Evolutionary conservation across 352 stramenopile species (phyloP), one percentile per base, ranked within the genome.

Genomic region (Phytophthora tentaculata): DNA sequence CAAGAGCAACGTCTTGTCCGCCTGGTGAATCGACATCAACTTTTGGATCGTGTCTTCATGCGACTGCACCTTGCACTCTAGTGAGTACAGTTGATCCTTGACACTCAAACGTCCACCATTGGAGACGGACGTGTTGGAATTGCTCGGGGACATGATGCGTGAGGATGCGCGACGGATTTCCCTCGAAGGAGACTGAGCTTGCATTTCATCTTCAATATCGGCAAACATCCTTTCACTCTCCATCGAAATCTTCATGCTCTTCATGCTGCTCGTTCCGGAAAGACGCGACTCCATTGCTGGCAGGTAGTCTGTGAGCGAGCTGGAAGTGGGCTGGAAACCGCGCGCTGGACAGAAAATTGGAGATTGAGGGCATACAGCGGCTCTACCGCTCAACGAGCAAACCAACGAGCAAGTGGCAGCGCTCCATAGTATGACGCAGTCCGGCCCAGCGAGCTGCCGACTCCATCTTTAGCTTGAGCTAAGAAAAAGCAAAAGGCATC

Each of bases 21-120:
- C 81, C 51, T 92, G 84, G 71, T 94, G 86, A 64, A 91, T 90
- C 51, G 83, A 86, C 77, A 92, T 92, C 52, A 94, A 71, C 64
- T 94, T 91, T 51, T 92, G 84, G 61, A 94, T 92, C 62, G 84
- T 90, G 69, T 94, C 84, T 61, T 92, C 83, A 58, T 94, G 86
- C 3, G 81, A 89, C 64, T 89, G 81, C 60, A 91, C 82, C 56
- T 91, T 92, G 76, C 83, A 90, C 58, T 91, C 83, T 45, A 94
- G 81, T 26, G 78, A 73, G 57, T 91, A 89, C 17, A 94, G 72
- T 61, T 94, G 86, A 63, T 94, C 86, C 58, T 92, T 92, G 68
- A 94, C 84, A 60, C 84, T 91, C 56, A 90, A 72, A 51, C 86
- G 81, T 3, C 50, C 62, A 32, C 55, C 61, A 41, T 47, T 64